phyloP scores from a whole-genome alignment of 129 eudicot genomes.

The Tagetes erecta region DNA sequence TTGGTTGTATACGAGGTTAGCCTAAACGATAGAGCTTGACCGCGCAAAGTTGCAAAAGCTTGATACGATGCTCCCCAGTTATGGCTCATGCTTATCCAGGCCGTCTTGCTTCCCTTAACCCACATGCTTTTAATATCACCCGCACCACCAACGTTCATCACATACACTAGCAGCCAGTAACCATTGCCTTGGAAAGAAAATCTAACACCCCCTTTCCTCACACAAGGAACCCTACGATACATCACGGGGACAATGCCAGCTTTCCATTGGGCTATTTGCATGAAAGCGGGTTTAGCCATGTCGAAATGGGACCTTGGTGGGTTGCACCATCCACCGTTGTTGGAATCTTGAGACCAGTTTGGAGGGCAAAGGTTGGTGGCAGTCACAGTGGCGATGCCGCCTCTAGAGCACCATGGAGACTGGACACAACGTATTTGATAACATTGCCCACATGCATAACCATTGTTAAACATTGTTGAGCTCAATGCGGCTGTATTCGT shows the following conservation, averaged over 20 bases:
- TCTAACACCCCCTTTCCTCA: conserved; percentile 56
- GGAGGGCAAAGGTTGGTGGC: conserved; percentile 98
- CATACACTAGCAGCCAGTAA: conserved; percentile 74
- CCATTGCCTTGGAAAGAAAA: conserved; percentile 72
- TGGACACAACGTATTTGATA: conserved; percentile 61
- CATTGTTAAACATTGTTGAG: conserved; percentile 65
- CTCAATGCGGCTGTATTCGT: conserved; percentile 89
- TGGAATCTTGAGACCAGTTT: conserved; percentile 55
- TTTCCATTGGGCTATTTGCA: conserved; percentile 77
- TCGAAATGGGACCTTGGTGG: conserved; percentile 93
- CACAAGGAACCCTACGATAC: conserved; percentile 84
- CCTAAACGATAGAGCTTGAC: conserved; percentile 77
- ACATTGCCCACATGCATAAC: conserved; percentile 81
- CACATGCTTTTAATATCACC: conserved; percentile 72
- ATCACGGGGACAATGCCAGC: conserved; percentile 86
- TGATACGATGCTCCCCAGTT: conserved; percentile 97
- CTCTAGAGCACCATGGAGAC: conserved; percentile 57
- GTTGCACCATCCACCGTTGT: conserved; percentile 96
- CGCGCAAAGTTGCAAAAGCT: conserved; percentile 64
- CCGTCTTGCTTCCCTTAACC: conserved; percentile 91
- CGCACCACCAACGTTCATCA: conserved; percentile 90
- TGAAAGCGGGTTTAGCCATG: conserved; percentile 90
- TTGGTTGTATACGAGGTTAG: conserved; percentile 58
- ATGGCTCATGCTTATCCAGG: conserved; percentile 89
- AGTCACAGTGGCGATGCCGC: conserved; percentile 56